Evolutionary conservation across 768 basidiomycete genomes (phyloP).

Genomic region (Lactarius deliciosus): DNA sequence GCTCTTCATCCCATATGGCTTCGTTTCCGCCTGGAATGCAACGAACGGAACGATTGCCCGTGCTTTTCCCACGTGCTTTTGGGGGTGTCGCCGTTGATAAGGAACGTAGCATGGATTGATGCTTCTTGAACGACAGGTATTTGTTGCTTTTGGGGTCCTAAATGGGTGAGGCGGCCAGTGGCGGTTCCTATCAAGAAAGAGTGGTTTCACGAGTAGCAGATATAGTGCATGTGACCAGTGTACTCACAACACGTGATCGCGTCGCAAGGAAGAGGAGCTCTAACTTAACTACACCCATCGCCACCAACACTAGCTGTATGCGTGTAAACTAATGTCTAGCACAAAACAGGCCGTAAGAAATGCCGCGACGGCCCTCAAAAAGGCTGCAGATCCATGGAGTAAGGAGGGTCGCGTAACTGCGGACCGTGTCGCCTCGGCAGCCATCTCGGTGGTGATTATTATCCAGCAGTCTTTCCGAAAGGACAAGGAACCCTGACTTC

Average conservation of each 20-base stretch:
- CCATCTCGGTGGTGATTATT: constrained; percentile 21
- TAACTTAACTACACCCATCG: neutral
- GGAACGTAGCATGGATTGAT: constrained; percentile 19
- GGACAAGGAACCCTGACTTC: neutral
- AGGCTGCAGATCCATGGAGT: constrained; percentile 29
- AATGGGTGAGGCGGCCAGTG: neutral
- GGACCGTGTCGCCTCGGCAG: constrained; percentile 20
- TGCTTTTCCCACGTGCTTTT: constrained; percentile 22
- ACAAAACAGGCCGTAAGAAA: constrained; percentile 16
- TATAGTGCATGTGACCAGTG: neutral
- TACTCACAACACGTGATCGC: constrained; percentile 18
- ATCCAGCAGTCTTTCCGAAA: neutral
- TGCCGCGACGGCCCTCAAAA: constrained; percentile 22
- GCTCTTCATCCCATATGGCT: constrained; percentile 30
- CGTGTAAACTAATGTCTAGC: constrained; percentile 20
- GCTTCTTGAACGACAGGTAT: neutral
- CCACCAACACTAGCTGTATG: constrained; percentile 15
- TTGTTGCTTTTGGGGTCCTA: constrained; percentile 12
- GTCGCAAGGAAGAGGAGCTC: neutral
- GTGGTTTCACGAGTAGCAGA: neutral
- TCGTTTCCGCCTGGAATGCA: constrained; percentile 29
- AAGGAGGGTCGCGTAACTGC: constrained; percentile 25
- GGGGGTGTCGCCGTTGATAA: constrained; percentile 19
- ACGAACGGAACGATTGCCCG: constrained; percentile 28
- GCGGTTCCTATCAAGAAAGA: neutral